These are phyloP conservation scores for Rubus idaeus DNA, from an alignment of 306 rosid species.

Conservation along the genomic window DNA sequence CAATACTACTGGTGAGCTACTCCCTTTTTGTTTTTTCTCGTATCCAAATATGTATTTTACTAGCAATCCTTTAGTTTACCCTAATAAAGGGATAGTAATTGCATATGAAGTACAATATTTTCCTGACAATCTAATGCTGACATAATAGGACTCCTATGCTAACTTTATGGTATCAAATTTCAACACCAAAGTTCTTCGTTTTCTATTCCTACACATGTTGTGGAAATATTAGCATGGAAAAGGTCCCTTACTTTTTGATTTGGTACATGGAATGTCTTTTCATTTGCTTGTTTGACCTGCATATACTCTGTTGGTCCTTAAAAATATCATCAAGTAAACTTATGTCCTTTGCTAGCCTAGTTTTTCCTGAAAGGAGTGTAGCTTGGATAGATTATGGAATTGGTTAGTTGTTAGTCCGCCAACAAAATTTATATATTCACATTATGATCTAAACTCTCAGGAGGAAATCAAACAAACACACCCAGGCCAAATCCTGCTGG, in stretches of 20 bases:
- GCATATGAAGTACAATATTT: not conserved
- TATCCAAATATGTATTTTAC: not conserved
- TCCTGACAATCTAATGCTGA: not conserved
- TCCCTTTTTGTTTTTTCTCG: not conserved
- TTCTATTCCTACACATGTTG: not conserved
- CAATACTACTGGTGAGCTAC: conserved; percentile 27
- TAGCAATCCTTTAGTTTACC: not conserved
- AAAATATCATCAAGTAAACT: not conserved
- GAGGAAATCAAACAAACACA: conserved; percentile 50
- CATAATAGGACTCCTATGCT: not conserved
- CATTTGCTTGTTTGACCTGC: not conserved
- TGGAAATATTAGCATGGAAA: not conserved
- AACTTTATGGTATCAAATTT: not conserved
- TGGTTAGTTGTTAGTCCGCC: not conserved
- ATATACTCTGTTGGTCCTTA: not conserved
- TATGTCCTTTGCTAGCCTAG: not conserved
- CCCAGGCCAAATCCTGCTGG: conserved; percentile 33
- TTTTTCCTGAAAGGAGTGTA: not conserved
- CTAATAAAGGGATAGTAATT: not conserved
- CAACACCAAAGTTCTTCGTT: not conserved
- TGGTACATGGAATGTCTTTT: not conserved
- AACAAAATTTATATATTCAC: not conserved
- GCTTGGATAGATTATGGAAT: conserved; percentile 1
- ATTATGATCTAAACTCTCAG: conserved; percentile 25
- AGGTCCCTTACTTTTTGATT: not conserved